phyloP scores from a whole-genome alignment of 2,329 filamentous ascomycete species.

The Aureobasidium sp. region DNA sequence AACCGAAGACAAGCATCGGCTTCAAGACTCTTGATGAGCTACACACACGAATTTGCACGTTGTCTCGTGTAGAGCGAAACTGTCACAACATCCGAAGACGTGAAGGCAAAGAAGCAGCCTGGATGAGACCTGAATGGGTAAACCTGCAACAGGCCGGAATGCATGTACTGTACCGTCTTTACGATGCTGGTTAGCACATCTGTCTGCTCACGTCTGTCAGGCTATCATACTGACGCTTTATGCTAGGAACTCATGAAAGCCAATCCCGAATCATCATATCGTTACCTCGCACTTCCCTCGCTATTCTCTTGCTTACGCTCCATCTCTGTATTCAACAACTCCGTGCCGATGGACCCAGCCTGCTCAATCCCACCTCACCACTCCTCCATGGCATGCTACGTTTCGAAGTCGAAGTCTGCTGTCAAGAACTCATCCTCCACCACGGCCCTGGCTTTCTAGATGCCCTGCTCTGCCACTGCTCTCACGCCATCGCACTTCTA shows the following conservation, averaged over 20 bases:
- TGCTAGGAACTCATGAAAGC: conserved; percentile 6
- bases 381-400: conserved; percentile 14
- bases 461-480: conserved; percentile 18
- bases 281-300: conserved; percentile 25
- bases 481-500: not conserved
- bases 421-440: conserved; percentile 26
- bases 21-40: conserved; percentile 20
- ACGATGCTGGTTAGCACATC: conserved; percentile 18
- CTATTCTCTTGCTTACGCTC: conserved; percentile 27
- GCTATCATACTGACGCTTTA: not conserved
- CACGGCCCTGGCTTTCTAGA: conserved; percentile 25
- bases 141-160: conserved; percentile 25
- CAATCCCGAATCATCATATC: conserved; percentile 21
- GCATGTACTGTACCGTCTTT: conserved; percentile 25
- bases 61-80: conserved; percentile 19
- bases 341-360: conserved; percentile 24
- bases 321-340: conserved; percentile 25
- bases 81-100: conserved; percentile 24
- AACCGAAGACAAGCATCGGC: conserved; percentile 10
- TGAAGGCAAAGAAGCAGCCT: conserved; percentile 22
- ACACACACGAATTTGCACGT: conserved; percentile 18
- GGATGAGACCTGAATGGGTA: conserved; percentile 27
- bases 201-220: not conserved
- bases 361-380: conserved; percentile 18
- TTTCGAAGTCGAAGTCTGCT: conserved; percentile 27